These are phyloP conservation scores for Populus hybrid DNA, from an alignment of 441 rosid species.

Conservation along the genomic window DNA sequence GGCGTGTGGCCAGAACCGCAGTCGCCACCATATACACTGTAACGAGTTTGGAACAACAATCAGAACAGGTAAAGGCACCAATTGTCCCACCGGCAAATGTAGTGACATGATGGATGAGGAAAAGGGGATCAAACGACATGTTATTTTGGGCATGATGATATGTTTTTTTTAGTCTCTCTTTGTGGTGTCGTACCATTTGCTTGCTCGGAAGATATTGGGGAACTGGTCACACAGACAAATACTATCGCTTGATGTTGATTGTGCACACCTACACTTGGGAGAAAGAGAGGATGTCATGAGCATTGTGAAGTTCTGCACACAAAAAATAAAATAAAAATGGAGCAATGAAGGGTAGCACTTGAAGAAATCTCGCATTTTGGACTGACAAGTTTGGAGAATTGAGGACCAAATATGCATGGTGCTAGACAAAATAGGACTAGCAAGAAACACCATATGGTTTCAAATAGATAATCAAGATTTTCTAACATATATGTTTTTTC, in stretches of 20 bases:
- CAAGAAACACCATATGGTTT: too few relatives aligned
- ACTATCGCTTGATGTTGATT: constrained; percentile 19
- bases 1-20: neutral
- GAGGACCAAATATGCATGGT: neutral
- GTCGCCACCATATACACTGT: neutral
- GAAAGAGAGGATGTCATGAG: neutral
- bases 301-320: neutral
- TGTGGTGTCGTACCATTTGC: constrained; percentile 22
- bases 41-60: neutral
- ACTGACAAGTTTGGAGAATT: neutral
- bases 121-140: constrained; percentile 22
- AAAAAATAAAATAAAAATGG: neutral
- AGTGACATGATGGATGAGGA: constrained; percentile 34
- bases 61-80: constrained; percentile 8
- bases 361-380: neutral
- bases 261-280: neutral
- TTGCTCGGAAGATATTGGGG: constrained; percentile 10
- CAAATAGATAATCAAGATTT: neutral
- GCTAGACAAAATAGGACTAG: neutral
- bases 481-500: too few relatives aligned
- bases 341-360: neutral
- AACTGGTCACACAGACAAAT: neutral
- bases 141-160: constrained; percentile 10
- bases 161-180: neutral
- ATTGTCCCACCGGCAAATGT: constrained; percentile 13